Percentiles rank a stretch among this genome's conserved stretches.
Conservation (phyloP, 2,329 filamentous ascomycete species). For the Aspergillus puulaauensis region DNA sequence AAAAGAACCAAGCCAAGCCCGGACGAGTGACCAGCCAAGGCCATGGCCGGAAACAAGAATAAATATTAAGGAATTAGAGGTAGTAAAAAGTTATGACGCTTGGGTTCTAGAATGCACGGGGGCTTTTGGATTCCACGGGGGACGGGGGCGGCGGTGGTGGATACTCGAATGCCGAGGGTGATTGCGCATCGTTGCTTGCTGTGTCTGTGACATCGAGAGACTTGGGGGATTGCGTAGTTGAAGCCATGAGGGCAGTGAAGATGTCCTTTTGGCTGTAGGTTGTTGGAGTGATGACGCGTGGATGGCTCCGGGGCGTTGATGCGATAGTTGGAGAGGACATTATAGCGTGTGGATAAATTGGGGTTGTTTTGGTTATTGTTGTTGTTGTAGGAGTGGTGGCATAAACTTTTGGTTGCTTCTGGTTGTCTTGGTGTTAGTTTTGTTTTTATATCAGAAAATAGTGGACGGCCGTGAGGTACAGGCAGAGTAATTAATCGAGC, state of each 20-base stretch:
- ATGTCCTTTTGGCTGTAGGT: constrained; percentile 38
- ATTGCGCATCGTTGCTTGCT: background rate
- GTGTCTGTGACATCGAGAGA: constrained; percentile 27
- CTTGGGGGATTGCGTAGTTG: constrained; percentile 32
- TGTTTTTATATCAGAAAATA: background rate
- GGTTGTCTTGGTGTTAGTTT: background rate
- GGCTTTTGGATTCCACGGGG: constrained; percentile 25
- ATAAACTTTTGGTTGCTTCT: background rate
- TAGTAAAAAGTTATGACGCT: background rate
- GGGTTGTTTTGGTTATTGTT: background rate
- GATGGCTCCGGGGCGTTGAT: constrained; percentile 16
- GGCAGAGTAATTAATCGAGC: background rate
- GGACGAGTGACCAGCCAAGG: background rate
- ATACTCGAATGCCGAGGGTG: constrained; percentile 15
- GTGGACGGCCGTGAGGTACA: background rate
- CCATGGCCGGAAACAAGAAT: background rate
- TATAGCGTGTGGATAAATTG: constrained; percentile 4
- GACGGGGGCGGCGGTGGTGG: constrained; percentile 34
- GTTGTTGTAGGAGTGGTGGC: background rate
- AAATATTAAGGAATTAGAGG: background rate
- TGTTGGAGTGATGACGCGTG: constrained; percentile 22
- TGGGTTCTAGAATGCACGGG: constrained; percentile 2
- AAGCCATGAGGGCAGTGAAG: constrained; percentile 38
- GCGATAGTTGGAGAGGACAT: constrained; percentile 18
- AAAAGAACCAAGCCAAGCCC: background rate